These are phyloP conservation scores for Phoma sp. DNA, from an alignment of 2,329 filamentous ascomycete genomes.

Conservation along the genomic window DNA sequence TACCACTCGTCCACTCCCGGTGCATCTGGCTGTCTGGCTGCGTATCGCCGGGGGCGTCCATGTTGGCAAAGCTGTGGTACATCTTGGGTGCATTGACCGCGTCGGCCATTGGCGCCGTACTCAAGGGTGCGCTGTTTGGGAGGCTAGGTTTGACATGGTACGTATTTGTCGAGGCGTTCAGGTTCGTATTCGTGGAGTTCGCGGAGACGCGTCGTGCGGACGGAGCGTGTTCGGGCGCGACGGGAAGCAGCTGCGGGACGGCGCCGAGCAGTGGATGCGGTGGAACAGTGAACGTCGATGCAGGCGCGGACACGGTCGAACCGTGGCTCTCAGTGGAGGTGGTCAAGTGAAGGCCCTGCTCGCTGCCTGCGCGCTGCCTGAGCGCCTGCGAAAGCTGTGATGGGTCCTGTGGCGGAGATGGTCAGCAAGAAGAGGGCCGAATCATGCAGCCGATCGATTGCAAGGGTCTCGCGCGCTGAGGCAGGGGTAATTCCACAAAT, in stretches of 20 bases:
- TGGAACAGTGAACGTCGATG: slow-evolving; percentile 12
- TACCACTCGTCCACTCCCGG: slow-evolving; percentile 48
- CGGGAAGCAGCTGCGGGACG: slow-evolving; percentile 23
- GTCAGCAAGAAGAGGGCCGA: slow-evolving; percentile 30
- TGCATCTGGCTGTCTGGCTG: slow-evolving; percentile 58
- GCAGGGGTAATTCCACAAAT: slow-evolving; percentile 23
- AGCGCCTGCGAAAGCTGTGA: slow-evolving; percentile 48
- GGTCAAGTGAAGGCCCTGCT: slow-evolving; percentile 32
- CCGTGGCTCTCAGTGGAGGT: slow-evolving; percentile 30
- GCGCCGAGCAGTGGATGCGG: slow-evolving; percentile 12
- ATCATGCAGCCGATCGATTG: slow-evolving; percentile 23
- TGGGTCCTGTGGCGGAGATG: slow-evolving; percentile 41
- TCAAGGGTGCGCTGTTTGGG: slow-evolving; percentile 42
- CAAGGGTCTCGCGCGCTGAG: slow-evolving; percentile 32
- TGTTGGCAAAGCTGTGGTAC: slow-evolving; percentile 49
- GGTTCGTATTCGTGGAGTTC: slow-evolving; percentile 11
- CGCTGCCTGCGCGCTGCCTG: slow-evolving; percentile 42
- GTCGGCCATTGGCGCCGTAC: slow-evolving; percentile 28
- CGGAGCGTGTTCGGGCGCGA: slow-evolving; percentile 22
- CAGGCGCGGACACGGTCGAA: slow-evolving; percentile 19
- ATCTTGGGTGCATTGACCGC: slow-evolving; percentile 31
- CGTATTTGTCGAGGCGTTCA: slow-evolving; percentile 1
- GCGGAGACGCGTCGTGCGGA: slow-evolving; percentile 40
- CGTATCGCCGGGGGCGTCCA: slow-evolving; percentile 53
- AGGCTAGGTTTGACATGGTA: slow-evolving; percentile 42